Percentiles rank a stretch among this genome's conserved stretches.
These are phyloP conservation scores for Aquilaria sinensis DNA, from an alignment of 345 rosid species.

Conservation along the genomic window DNA sequence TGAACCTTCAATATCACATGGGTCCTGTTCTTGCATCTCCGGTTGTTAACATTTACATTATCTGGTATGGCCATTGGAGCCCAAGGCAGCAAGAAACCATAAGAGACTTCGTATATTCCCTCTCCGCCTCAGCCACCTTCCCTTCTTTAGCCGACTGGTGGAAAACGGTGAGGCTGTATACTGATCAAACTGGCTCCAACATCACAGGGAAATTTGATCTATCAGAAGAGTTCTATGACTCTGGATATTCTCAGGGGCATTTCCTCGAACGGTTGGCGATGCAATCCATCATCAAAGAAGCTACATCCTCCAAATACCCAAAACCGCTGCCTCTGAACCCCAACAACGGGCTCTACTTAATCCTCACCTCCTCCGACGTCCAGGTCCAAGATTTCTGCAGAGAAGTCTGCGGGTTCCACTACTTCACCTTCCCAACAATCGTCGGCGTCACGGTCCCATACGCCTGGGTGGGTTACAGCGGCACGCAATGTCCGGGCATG, in stretches of 20 bases:
- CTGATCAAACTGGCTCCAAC: constrained; percentile 61
- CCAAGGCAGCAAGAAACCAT: constrained; percentile 41
- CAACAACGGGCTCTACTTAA: constrained; percentile 41
- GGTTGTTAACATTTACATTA: constrained; percentile 32
- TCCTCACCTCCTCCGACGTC: constrained; percentile 47
- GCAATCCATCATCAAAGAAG: constrained; percentile 43
- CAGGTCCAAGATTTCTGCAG: constrained; percentile 63
- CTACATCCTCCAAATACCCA: constrained; percentile 21
- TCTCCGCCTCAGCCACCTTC: constrained; percentile 40
- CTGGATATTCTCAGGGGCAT: constrained; percentile 42
- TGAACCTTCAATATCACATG: constrained; percentile 51
- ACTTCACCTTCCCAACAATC: constrained; percentile 49
- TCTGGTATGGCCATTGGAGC: constrained; percentile 68
- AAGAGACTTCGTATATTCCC: constrained; percentile 50
- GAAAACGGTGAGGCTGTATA: constrained; percentile 46
- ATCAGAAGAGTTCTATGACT: constrained; percentile 41
- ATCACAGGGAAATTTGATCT: constrained; percentile 33
- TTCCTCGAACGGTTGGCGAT: constrained; percentile 41
- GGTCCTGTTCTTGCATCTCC: constrained; percentile 61
- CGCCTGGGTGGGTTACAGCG: constrained; percentile 60
- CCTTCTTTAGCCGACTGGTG: constrained; percentile 71
- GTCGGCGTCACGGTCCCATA: constrained; percentile 53
- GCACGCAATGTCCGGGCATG: constrained; percentile 48
- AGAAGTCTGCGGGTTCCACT: constrained; percentile 62
- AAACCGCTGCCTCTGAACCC: constrained; percentile 41